Evolutionary conservation across 768 basidiomycete genomes (phyloP).

Genomic region (Plicaturopsis crispa): DNA sequence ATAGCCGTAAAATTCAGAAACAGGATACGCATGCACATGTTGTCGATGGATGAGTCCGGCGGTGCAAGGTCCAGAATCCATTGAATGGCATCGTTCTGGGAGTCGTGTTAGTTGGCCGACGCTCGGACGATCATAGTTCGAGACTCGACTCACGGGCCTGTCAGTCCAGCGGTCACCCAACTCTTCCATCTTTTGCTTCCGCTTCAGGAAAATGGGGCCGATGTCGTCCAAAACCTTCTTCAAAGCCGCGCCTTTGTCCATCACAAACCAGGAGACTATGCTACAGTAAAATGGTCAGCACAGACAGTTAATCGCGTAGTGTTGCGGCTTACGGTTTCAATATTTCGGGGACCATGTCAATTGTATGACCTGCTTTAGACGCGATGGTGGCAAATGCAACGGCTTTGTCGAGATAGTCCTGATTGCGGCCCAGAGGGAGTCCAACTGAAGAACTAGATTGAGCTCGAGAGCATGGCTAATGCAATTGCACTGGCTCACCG

Average conservation of each 20-base stretch:
- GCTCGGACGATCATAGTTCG: too few species aligned
- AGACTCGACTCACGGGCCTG: slow-evolving; percentile 26
- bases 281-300: slow-evolving; percentile 13
- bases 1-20: slow-evolving; percentile 33
- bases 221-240: slow-evolving; percentile 22
- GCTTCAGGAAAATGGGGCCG: slow-evolving; percentile 23
- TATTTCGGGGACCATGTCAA: slow-evolving; percentile 32
- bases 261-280: slow-evolving; percentile 10
- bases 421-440: background rate
- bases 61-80: slow-evolving; percentile 30
- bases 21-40: slow-evolving; percentile 23
- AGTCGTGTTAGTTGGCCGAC: too few species aligned
- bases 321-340: slow-evolving; percentile 31
- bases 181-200: slow-evolving; percentile 16
- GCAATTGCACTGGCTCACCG: background rate
- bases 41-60: slow-evolving; percentile 12
- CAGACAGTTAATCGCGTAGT: background rate
- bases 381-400: slow-evolving; percentile 28
- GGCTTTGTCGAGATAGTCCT: slow-evolving; percentile 30
- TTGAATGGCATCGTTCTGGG: slow-evolving; percentile 30
- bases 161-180: slow-evolving; percentile 18
- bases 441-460: background rate
- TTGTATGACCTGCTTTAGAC: slow-evolving; percentile 18
- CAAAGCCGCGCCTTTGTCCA: slow-evolving; percentile 23
- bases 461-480: too few species aligned